These are phyloP conservation scores for Kuraishia floccosa DNA, from an alignment of 805 yeast species.

Conservation along the genomic window DNA sequence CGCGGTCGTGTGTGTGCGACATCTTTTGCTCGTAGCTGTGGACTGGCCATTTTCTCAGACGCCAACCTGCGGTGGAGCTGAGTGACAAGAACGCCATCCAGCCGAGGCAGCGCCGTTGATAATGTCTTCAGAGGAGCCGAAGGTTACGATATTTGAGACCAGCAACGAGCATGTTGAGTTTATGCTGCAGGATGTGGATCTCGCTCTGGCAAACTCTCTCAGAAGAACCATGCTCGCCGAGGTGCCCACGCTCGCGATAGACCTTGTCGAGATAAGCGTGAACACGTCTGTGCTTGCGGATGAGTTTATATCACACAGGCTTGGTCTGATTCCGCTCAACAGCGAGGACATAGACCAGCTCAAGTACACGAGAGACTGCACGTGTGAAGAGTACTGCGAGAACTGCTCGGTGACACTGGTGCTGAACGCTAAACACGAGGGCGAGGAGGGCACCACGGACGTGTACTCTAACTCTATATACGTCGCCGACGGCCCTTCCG, in stretches of 20 bases:
- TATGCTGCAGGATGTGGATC: constrained; percentile 75
- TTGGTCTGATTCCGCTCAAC: constrained; percentile 85
- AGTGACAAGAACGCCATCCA: too few relatives aligned
- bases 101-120: too few relatives aligned
- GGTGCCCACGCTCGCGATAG: constrained; percentile 94
- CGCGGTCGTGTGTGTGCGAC: too few relatives aligned
- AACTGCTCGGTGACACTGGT: constrained; percentile 85
- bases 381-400: constrained; percentile 96
- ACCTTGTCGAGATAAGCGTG: constrained; percentile 84
- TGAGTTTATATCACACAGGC: constrained; percentile 88
- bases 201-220: constrained; percentile 84
- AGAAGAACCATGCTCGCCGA: constrained; percentile 92
- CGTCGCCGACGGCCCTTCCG: constrained; percentile 20
- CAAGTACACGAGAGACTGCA: constrained; percentile 89
- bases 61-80: too few relatives aligned
- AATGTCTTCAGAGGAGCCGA: constrained; percentile 58
- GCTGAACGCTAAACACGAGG: constrained; percentile 73
- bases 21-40: too few relatives aligned
- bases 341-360: constrained; percentile 76
- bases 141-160: constrained; percentile 80
- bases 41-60: too few relatives aligned
- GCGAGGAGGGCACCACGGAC: constrained; percentile 76
- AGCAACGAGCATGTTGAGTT: constrained; percentile 85
- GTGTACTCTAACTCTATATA: constrained; percentile 78
- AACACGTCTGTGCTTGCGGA: constrained; percentile 95